phyloP scores from a whole-genome alignment of 1,284 basidiomycete genomes.

The Coniophora puteana region DNA sequence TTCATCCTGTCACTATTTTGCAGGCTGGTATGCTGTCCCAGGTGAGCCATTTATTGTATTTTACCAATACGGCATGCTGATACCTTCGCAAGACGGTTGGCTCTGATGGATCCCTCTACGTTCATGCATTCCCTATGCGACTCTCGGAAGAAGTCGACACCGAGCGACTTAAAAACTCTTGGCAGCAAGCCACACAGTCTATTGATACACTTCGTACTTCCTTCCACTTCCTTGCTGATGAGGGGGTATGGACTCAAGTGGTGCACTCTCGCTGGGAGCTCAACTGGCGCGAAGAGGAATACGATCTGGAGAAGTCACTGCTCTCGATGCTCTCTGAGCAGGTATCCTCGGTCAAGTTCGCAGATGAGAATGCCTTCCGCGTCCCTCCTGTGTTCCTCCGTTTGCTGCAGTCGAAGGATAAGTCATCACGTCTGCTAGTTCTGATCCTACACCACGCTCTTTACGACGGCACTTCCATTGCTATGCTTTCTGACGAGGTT shows the following conservation, averaged over 20 bases:
- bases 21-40: constrained; percentile 51
- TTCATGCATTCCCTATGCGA: constrained; percentile 42
- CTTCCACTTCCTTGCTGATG: constrained; percentile 39
- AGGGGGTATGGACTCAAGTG: constrained; percentile 40
- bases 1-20: constrained; percentile 40
- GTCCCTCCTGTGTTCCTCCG: constrained; percentile 35
- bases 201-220: constrained; percentile 43
- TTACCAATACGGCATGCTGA: neutral
- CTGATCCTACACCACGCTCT: constrained; percentile 47
- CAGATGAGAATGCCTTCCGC: constrained; percentile 20
- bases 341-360: constrained; percentile 17
- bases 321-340: constrained; percentile 16
- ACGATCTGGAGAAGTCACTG: constrained; percentile 9
- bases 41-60: constrained; percentile 22
- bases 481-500: constrained; percentile 32
- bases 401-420: constrained; percentile 20
- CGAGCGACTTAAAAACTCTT: constrained; percentile 30
- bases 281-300: constrained; percentile 30
- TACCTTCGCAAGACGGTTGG: constrained; percentile 36
- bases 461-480: constrained; percentile 46
- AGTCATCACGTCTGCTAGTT: constrained; percentile 30
- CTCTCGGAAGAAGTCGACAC: constrained; percentile 27
- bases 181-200: constrained; percentile 29
- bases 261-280: constrained; percentile 34
- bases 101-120: constrained; percentile 40